Conservation (phyloP, 768 basidiomycete species). For the Tremella mesenterica region DNA sequence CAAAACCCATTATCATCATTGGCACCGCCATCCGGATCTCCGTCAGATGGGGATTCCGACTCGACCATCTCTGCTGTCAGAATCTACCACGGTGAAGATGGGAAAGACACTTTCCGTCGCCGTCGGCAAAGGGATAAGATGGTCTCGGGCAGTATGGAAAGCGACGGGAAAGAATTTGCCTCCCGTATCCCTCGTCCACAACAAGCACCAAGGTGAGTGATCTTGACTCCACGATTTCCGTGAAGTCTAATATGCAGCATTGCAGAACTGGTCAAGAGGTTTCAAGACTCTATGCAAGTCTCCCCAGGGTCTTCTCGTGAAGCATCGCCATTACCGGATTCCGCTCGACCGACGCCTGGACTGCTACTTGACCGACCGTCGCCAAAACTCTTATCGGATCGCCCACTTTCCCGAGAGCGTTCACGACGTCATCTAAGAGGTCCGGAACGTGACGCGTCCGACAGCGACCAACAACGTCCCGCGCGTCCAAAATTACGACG, state of each 20-base stretch:
- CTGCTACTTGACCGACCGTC: not conserved
- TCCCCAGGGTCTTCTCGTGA: not conserved
- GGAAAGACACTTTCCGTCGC: not conserved
- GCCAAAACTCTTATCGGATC: conserved; percentile 4
- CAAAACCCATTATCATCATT: conserved; percentile 11
- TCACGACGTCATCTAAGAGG: conserved; percentile 14
- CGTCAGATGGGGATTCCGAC: conserved; percentile 42
- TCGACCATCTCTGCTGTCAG: conserved; percentile 45
- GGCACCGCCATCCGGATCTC: conserved; percentile 4
- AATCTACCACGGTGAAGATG: conserved; percentile 1
- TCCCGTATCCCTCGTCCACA: conserved; percentile 43
- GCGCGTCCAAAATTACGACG: conserved; percentile 33
- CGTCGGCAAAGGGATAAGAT: conserved; percentile 17
- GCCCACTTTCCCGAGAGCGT: conserved; percentile 20
- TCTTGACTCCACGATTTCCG: not conserved
- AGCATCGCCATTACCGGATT: not conserved
- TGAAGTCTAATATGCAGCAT: conserved; percentile 47
- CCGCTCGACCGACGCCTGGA: not conserved
- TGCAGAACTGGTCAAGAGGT: conserved; percentile 65
- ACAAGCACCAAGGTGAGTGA: conserved; percentile 36
- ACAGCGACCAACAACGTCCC: conserved; percentile 63
- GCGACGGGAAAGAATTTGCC: conserved; percentile 28
- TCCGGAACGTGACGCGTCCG: conserved; percentile 50
- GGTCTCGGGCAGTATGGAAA: conserved; percentile 33
- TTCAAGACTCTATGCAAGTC: conserved; percentile 25